Evolutionary conservation across 129 eudicot species (phyloP).

Genomic region (Tagetes patula): DNA sequence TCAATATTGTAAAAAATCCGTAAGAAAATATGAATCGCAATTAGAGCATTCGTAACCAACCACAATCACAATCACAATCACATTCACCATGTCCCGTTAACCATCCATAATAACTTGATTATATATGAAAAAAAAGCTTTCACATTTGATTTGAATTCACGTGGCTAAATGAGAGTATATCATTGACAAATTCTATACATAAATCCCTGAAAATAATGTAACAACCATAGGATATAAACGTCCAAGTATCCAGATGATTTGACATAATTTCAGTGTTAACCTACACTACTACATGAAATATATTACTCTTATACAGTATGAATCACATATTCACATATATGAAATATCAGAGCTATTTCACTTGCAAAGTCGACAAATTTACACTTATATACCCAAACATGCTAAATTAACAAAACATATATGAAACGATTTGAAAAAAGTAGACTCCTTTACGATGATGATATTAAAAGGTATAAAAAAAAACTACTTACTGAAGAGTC

Average conservation of each 20-base stretch:
- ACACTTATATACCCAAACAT: background rate
- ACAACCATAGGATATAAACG: background rate
- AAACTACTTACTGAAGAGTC: conserved; percentile 73
- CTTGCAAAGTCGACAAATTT: background rate
- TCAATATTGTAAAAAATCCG: background rate
- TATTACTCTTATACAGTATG: background rate
- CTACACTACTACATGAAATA: background rate
- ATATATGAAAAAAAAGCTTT: background rate
- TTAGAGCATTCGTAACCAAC: background rate
- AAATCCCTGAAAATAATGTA: background rate
- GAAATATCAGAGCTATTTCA: background rate
- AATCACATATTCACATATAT: background rate
- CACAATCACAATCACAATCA: background rate
- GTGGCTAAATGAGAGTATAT: background rate
- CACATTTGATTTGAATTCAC: background rate
- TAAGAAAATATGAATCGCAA: background rate
- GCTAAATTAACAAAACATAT: background rate
- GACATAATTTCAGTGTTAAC: background rate
- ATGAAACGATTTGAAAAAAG: background rate
- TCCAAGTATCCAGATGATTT: background rate
- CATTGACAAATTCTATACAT: background rate
- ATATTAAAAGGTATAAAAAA: conserved; percentile 4
- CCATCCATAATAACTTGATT: background rate
- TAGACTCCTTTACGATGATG: background rate
- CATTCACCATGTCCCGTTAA: background rate